Conservation (phyloP, 768 basidiomycete genomes). For the Hericium rajendrae region DNA sequence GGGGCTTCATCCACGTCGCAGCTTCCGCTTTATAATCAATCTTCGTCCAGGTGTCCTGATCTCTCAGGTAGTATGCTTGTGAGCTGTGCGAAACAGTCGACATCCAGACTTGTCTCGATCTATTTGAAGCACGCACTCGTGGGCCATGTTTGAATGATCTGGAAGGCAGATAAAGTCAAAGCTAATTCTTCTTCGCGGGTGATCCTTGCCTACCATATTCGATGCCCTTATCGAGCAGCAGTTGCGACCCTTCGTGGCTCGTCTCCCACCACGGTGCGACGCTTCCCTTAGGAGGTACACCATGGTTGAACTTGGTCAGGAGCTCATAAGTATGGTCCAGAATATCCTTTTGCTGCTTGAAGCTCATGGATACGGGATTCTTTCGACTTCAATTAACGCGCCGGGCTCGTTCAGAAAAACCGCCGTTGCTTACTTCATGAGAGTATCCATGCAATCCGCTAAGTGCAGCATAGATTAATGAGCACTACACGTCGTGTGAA, state of each 20-base stretch:
- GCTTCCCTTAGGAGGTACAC: constrained; percentile 47
- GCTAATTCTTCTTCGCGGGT: neutral
- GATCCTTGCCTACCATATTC: constrained; percentile 46
- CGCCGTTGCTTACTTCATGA: constrained; percentile 38
- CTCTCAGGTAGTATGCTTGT: constrained; percentile 59
- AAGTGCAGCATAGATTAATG: neutral
- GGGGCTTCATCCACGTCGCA: constrained; percentile 66
- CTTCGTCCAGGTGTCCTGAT: constrained; percentile 64
- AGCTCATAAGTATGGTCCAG: constrained; percentile 55
- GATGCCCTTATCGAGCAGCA: constrained; percentile 63
- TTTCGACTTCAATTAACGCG: constrained; percentile 15
- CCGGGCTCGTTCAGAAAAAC: neutral
- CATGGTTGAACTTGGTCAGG: constrained; percentile 57
- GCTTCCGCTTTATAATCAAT: constrained; percentile 55
- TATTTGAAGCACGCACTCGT: constrained; percentile 27
- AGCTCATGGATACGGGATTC: constrained; percentile 51
- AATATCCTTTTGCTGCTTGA: constrained; percentile 64
- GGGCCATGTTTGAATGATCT: constrained; percentile 54
- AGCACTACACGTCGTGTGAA: neutral
- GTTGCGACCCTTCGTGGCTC: constrained; percentile 51
- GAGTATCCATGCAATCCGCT: constrained; percentile 65
- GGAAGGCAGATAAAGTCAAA: neutral
- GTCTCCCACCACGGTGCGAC: constrained; percentile 81
- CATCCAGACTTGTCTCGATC: neutral
- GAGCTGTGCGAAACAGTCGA: constrained; percentile 26